A percentile compares a stretch with the other conserved stretches of the same genome.
These are phyloP conservation scores for Fusarium subglutinans DNA, from an alignment of 2,329 filamentous ascomycete species.

Conservation along the genomic window DNA sequence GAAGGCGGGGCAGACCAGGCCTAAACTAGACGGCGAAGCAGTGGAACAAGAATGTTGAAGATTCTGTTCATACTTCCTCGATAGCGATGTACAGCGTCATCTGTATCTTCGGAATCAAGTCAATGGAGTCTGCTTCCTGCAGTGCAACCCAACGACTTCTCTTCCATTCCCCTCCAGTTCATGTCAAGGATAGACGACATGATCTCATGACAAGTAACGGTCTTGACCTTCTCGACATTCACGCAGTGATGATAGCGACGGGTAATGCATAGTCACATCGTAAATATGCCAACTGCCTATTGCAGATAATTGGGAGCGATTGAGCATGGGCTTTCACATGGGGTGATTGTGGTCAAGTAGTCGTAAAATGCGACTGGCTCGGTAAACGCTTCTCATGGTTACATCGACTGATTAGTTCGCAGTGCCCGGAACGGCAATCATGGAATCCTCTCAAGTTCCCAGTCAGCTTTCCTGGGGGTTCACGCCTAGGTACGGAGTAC, in stretches of 20 bases:
- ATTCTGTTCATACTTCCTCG: background rate
- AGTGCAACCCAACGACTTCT: background rate
- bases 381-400: slow-evolving; percentile 28
- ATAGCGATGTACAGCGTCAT: background rate
- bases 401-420: slow-evolving; percentile 17
- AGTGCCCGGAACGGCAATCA: slow-evolving; percentile 7
- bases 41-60: background rate
- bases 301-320: background rate
- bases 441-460: background rate
- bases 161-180: background rate
- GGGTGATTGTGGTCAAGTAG: background rate
- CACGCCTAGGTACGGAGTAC: background rate
- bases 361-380: slow-evolving; percentile 31
- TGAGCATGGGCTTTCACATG: background rate
- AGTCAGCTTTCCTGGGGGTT: slow-evolving; percentile 12
- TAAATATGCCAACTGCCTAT: background rate
- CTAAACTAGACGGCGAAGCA: slow-evolving; percentile 6
- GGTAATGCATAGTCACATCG: background rate
- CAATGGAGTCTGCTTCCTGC: background rate
- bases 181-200: background rate
- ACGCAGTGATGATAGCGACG: background rate
- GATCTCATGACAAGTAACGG: background rate
- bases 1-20: slow-evolving; percentile 7
- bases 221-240: background rate
- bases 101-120: background rate